phyloP scores from a whole-genome alignment of 2,329 filamentous ascomycete genomes.

The Bipolaris sorokiniana region DNA sequence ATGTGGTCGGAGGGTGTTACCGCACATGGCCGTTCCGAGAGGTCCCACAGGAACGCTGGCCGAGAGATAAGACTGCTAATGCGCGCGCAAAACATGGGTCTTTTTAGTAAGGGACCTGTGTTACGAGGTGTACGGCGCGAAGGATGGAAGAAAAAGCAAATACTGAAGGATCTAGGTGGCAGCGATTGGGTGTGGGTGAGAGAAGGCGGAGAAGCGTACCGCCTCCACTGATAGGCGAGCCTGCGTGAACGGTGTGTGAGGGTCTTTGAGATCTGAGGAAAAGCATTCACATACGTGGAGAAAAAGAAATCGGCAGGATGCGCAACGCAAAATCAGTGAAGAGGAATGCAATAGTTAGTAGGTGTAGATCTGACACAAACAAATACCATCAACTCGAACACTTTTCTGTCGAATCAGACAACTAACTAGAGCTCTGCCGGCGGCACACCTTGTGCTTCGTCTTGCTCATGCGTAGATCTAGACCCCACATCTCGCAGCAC shows the following conservation, averaged over 20 bases:
- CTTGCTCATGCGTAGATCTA: neutral
- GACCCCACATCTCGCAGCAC: neutral
- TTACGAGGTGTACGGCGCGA: neutral
- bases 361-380: neutral
- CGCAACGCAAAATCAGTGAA: neutral
- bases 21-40: neutral
- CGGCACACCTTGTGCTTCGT: neutral
- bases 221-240: neutral
- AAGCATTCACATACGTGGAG: neutral
- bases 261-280: conserved; percentile 2
- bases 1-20: neutral
- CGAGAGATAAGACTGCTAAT: neutral
- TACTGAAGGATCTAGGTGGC: neutral
- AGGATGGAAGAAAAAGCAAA: neutral
- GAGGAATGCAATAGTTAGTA: neutral
- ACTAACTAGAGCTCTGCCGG: neutral
- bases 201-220: neutral
- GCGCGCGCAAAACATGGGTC: conserved; percentile 8
- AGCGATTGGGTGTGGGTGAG: conserved; percentile 6
- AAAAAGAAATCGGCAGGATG: neutral
- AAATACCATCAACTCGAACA: neutral
- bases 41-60: conserved; percentile 1
- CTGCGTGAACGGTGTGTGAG: conserved; percentile 10
- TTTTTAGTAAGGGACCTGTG: neutral
- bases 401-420: neutral